Evolutionary conservation across 2,329 filamentous ascomycete species (phyloP).

Genomic region (Hypomyces perniciosus): DNA sequence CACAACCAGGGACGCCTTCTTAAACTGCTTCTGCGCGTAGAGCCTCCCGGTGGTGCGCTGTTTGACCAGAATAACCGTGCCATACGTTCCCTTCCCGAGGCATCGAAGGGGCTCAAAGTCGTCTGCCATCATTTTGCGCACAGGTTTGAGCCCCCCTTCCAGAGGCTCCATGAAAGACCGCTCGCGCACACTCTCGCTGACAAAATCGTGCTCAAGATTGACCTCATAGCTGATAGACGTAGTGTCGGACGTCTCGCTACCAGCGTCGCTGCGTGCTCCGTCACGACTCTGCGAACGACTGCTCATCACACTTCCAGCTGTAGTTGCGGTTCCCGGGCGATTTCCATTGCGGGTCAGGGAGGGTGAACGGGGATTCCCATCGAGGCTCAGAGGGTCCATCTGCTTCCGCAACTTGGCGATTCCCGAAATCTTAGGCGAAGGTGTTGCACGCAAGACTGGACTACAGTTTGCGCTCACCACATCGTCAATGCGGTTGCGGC

Average conservation of each 20-base stretch:
- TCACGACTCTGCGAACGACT: constrained; percentile 50
- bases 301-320: constrained; percentile 50
- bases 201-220: constrained; percentile 75
- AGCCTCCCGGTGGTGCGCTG: constrained; percentile 81
- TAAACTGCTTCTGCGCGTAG: constrained; percentile 97
- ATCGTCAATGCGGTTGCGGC: constrained; percentile 44
- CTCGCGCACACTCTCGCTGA: constrained; percentile 57
- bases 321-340: constrained; percentile 23
- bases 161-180: constrained; percentile 39
- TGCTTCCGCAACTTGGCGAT: constrained; percentile 79
- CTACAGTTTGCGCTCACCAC: constrained; percentile 59
- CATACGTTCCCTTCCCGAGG: constrained; percentile 92
- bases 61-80: constrained; percentile 89
- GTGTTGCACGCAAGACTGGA: constrained; percentile 47
- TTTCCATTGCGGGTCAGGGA: constrained; percentile 51
- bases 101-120: constrained; percentile 90
- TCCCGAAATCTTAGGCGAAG: constrained; percentile 57
- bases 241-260: constrained; percentile 60
- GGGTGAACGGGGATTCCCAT: constrained; percentile 47
- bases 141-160: constrained; percentile 49
- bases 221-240: constrained; percentile 75
- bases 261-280: constrained; percentile 46
- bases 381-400: constrained; percentile 70
- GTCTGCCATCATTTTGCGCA: constrained; percentile 80
- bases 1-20: constrained; percentile 90